Base-by-base conservation (phyloP, 441 rosid species). In the Melastoma candidum region DNA sequence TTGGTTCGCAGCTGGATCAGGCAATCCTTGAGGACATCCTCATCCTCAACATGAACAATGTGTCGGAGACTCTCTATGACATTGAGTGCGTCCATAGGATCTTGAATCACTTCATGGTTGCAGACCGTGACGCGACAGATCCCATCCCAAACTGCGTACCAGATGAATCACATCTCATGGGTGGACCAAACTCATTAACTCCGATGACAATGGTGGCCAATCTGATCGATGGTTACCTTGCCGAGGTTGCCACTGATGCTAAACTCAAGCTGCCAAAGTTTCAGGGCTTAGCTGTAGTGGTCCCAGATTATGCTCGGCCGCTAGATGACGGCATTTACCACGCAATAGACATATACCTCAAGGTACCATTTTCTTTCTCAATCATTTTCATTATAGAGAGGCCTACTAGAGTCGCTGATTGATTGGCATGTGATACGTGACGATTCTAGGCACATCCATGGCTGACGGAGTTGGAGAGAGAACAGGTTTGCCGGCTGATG, bases 201-300 rank as follows among this genome's bases (percentile, higher is more conserved):
- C 79, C 93, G 13, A 62, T 80, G 57, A 77, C 77, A 49, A 66
- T 77, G 78, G 95, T 92, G 12, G 89, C 92, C 29, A 79, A 76
- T 63, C 68, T 92, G 51, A 74, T 88, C 17, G 97, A 92, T 56
- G 81, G 78, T 3, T 92, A 80, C 70, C 77, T 92, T 49, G 90
- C 94, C 9, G 95, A 92, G 72, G 98, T 92, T 47, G 97, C 95
- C 2, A 80, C 97, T 10, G 98, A 92, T 69, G 89, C 72, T 26
- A 92, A 92, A 75, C 68, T 92, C 71, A 92, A 83, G 78, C 49
- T 73, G 49, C 53, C 77, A 1, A 83, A 88, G 59, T 88, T 92
- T 69, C 85, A 79, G 64, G 72, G 94, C 0, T 74, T 92, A 47
- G 95, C 90, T 52, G 77, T 83, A 47, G 57, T 56, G 3, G 69